A percentile compares a stretch with the other conserved stretches of the same genome.
Evolutionary conservation across 345 rosid genomes (phyloP).

Genomic region (Carallia brachiata): DNA sequence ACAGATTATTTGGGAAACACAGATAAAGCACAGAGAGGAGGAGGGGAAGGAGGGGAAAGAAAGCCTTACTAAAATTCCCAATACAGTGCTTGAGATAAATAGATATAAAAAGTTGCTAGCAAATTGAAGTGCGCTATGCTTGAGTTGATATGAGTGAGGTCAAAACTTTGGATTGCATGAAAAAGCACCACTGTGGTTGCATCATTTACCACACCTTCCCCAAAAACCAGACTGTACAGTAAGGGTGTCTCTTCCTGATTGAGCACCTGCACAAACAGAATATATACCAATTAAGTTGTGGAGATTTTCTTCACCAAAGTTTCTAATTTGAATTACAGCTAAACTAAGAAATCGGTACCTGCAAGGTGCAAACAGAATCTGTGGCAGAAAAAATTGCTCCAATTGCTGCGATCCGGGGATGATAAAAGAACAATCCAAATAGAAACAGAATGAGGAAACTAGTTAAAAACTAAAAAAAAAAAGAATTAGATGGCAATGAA

Average conservation of each 20-base stretch:
- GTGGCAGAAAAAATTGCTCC: slow-evolving; percentile 99
- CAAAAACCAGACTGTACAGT: slow-evolving; percentile 84
- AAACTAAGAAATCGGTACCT: slow-evolving; percentile 40
- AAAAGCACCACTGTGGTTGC: slow-evolving; percentile 97
- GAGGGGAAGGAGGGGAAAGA: slow-evolving; percentile 1
- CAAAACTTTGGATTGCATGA: slow-evolving; percentile 86
- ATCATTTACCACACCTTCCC: slow-evolving; percentile 96
- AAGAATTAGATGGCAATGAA: slow-evolving; percentile 7
- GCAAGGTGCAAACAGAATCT: slow-evolving; percentile 97
- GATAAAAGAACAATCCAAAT: neutral
- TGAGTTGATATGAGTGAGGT: slow-evolving; percentile 63
- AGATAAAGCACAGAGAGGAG: neutral
- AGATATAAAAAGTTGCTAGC: slow-evolving; percentile 71
- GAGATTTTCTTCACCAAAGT: slow-evolving; percentile 3
- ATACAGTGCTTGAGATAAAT: slow-evolving; percentile 71
- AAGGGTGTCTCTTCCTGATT: slow-evolving; percentile 93
- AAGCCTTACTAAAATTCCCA: slow-evolving; percentile 65
- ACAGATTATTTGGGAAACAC: neutral
- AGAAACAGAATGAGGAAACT: neutral
- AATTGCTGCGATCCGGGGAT: slow-evolving; percentile 55
- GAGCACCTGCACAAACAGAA: slow-evolving; percentile 56
- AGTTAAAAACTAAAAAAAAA: too few relatives aligned
- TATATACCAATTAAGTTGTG: neutral
- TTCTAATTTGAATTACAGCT: slow-evolving; percentile 5
- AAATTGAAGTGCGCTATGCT: slow-evolving; percentile 53